Base-by-base conservation (phyloP, 2,329 filamentous ascomycete species). In the Aspergillus fischeri region DNA sequence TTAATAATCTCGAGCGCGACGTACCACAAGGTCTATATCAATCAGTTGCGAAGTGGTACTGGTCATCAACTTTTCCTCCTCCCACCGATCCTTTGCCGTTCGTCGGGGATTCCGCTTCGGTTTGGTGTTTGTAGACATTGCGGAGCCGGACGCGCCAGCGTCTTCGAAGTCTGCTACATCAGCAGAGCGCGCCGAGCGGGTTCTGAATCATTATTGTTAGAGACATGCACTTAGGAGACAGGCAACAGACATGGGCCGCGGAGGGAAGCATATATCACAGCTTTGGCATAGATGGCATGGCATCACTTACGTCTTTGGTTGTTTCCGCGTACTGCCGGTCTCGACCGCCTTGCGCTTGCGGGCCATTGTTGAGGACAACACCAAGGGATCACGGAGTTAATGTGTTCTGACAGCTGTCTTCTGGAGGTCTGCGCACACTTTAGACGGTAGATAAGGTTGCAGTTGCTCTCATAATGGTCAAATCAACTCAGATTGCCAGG, bases 401-500 rank as follows among this genome's bases (percentile, higher is more conserved):
- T 53, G 51, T 55, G 28, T 50, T 28, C 17, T 25, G 5, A 50
- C 45, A 42, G 48, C 20, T 44, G 32, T 44, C 41, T 44, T 41
- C 45, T 32, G 51, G 35, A 55, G 58, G 32, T 32, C 20, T 38
- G 45, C 21, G 52, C 27, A 38, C 20, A 54, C 45, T 54, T 42
- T 44, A 20, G 35, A 56, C 6, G 41, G 21, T 49, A 55, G 20
- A 28, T 2, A 29, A 25, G 48, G 32, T 21, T 20, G 11, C 29
- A 20, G 38, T 9, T 6, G 10, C 3, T 47, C 21, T 9, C 62
- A 73, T 61, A 45, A 94, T 93, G 92, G 93, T 96, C 70, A 86
- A 85, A 75, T 94, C 92, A 69, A 99, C 93, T 53, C 91, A 96
- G 78, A 96, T 99, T 78, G 89, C 91, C 64, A 85, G 94, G 76